Conservation (phyloP, 306 rosid species). For the Trifolium repens region DNA sequence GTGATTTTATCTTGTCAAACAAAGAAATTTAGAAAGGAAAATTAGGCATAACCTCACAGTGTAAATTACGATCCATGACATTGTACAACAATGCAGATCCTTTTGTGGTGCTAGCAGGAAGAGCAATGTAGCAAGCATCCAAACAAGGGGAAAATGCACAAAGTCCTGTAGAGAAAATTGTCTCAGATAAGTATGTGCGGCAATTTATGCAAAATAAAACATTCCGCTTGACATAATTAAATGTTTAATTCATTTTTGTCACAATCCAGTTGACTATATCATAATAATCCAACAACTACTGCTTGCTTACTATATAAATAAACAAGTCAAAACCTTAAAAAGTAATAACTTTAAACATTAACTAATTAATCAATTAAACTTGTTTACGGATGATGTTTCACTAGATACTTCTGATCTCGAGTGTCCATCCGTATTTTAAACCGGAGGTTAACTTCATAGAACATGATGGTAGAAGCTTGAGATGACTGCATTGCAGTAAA, state of each 20-base stretch:
- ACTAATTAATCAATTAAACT: background rate
- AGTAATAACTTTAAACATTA: background rate
- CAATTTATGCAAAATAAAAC: background rate
- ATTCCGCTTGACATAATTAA: slow-evolving; percentile 13
- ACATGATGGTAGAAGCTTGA: slow-evolving; percentile 18
- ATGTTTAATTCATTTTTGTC: slow-evolving; percentile 6
- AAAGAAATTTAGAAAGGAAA: slow-evolving; percentile 29
- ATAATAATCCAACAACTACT: slow-evolving; percentile 3
- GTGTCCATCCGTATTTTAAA: slow-evolving; percentile 1
- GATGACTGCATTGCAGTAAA: slow-evolving; percentile 1
- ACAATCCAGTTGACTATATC: slow-evolving; percentile 7
- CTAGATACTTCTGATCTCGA: slow-evolving; percentile 10
- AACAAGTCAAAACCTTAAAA: slow-evolving; percentile 19
- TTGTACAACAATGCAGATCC: slow-evolving; percentile 89
- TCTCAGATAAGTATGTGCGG: slow-evolving; percentile 21
- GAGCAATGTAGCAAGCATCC: slow-evolving; percentile 88
- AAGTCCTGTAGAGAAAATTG: slow-evolving; percentile 60
- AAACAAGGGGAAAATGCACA: slow-evolving; percentile 84
- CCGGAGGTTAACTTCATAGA: background rate
- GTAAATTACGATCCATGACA: slow-evolving; percentile 80
- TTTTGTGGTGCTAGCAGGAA: slow-evolving; percentile 84
- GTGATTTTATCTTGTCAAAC: slow-evolving; percentile 25
- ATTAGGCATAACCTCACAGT: slow-evolving; percentile 78
- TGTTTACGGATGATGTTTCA: background rate
- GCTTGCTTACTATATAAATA: slow-evolving; percentile 21